Evolutionary conservation across 257 asterid species (phyloP).

Genomic region (Solanum chilense): DNA sequence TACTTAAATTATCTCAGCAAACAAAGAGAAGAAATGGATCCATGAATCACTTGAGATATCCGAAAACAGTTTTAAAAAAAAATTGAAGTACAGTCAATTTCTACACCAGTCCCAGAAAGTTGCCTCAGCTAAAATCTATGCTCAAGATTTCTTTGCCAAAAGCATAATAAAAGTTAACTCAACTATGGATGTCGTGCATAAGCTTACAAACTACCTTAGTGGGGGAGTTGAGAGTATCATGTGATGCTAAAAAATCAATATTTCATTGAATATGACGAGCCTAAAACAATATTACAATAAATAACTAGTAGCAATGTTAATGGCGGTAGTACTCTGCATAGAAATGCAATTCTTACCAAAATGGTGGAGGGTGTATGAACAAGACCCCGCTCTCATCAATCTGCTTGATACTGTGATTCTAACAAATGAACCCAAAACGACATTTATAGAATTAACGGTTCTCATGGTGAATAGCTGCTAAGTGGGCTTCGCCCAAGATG

Average conservation of each 20-base stretch:
- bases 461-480: background rate
- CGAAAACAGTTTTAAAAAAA: background rate
- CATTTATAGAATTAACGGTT: background rate
- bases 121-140: background rate
- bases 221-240: background rate
- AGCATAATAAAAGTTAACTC: background rate
- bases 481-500: slow-evolving; percentile 55
- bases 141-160: background rate
- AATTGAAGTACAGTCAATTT: background rate
- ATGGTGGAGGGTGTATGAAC: background rate
- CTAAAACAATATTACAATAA: background rate
- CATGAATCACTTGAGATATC: background rate
- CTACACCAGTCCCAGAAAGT: background rate
- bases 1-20: background rate
- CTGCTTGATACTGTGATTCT: background rate
- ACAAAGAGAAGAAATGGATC: background rate
- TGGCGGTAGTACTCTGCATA: background rate
- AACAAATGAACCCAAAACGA: background rate
- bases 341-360: background rate
- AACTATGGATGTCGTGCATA: background rate
- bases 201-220: background rate
- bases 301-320: background rate
- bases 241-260: background rate
- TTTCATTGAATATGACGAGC: background rate
- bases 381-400: background rate